Evolutionary conservation across 805 yeast species (phyloP), one percentile per base, ranked within the genome.

Genomic region (Wickerhamiella cacticola): DNA sequence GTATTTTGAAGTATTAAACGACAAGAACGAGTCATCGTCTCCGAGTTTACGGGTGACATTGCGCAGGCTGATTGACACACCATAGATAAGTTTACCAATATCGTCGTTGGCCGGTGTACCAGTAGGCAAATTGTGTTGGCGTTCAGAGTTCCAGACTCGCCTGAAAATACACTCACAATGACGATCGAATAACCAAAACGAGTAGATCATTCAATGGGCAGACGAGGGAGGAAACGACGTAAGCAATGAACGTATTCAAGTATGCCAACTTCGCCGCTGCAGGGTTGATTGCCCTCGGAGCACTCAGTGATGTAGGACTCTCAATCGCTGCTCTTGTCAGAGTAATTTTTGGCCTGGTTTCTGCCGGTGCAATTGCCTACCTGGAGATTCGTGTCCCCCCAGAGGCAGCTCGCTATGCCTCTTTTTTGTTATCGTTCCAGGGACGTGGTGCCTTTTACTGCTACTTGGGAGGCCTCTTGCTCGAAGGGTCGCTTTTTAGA

Each of bases 181-280:
- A 61, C 92, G 74, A 62, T 89, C 96, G 61, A 82, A 89, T 48
- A 89, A 76, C 83, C 87, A 84, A 60, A 88, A 82, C 9, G 95
- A 83, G 66, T 80, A 80, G 41, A 87, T 78, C 34, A 57, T 58
- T 19, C 10, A 23, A 13, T 25, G 42, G 5, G 31, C 24, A 21
- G 31, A 12, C 26, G 24, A 9, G 10, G 24, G 41, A 9, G 12
- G 29, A 8, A 8, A 16, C 42, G 18, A 24, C 42, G 46, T 42
- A 28, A 42, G 25, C 36, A 31, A 33, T 31, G 46, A 29, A 42
- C 26, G 46, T 18, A 26, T 23, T 48, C 24, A 48, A 48, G 40
- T 42, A 36, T 35, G 41, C 36, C 23, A 41, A 48, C 26, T 28
- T 48, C 35, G 40, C 47, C 2, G 46, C 35, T 8, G 50, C 44